A percentile compares a stretch with the other conserved stretches of the same genome.
Conservation (phyloP, 345 rosid genomes). For the Gossypium herbaceum region DNA sequence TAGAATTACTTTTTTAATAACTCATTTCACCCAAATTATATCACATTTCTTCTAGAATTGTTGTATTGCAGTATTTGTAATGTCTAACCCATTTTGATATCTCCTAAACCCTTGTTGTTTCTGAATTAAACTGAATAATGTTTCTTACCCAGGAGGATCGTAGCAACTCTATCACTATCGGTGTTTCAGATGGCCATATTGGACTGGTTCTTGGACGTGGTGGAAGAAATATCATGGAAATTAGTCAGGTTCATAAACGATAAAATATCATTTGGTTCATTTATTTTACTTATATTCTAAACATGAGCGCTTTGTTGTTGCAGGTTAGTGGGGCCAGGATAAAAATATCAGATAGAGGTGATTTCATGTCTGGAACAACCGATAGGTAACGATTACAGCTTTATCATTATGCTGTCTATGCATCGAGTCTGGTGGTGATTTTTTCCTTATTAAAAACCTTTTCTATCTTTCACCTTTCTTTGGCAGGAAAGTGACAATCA, state of each 20-base stretch:
- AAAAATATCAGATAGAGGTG: slow-evolving; percentile 96
- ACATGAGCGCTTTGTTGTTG: slow-evolving; percentile 9
- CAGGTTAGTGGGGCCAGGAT: slow-evolving; percentile 92
- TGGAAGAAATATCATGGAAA: slow-evolving; percentile 94
- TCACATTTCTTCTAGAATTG: background rate
- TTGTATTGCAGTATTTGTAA: background rate
- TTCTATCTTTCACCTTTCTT: slow-evolving; percentile 4
- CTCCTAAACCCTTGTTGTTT: slow-evolving; percentile 5
- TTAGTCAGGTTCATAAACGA: slow-evolving; percentile 64
- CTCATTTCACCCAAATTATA: background rate
- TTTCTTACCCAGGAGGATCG: slow-evolving; percentile 64
- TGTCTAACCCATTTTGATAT: background rate
- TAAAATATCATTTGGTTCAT: slow-evolving; percentile 3
- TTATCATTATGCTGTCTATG: background rate
- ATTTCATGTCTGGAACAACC: slow-evolving; percentile 88
- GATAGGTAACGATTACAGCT: slow-evolving; percentile 52
- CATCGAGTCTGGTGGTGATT: background rate
- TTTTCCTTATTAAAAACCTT: background rate
- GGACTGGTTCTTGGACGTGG: slow-evolving; percentile 98
- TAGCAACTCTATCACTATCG: slow-evolving; percentile 68
- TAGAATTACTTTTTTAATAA: background rate
- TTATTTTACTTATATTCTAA: slow-evolving; percentile 12
- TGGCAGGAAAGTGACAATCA: slow-evolving; percentile 92
- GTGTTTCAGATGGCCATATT: slow-evolving; percentile 87
- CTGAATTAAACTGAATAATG: background rate